Evolutionary conservation across 768 basidiomycete genomes (phyloP), one percentile per base, ranked within the genome.

Genomic region (Leccinum obscurum): DNA sequence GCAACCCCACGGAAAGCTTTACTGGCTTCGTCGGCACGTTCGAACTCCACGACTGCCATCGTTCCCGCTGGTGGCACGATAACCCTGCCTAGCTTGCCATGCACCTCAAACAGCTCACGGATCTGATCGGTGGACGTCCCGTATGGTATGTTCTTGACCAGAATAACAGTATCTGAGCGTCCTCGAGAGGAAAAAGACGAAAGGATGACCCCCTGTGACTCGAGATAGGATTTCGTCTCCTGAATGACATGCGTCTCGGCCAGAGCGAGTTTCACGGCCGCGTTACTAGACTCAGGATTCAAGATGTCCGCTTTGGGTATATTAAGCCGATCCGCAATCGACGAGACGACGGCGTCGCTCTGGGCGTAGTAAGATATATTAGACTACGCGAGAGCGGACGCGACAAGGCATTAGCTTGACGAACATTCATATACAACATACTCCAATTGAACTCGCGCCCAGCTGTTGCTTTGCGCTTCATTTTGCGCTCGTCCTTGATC

Each of bases 61-160:
- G 94, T 95, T 2, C 96, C 95, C 9, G 93, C 89, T 0, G 96
- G 95, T 1, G 96, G 95, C 0, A 98, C 83, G 4, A 97, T 74
- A 7, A 97, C 83, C 11, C 90, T 81, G 20, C 67, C 78, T 26
- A 96, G 75, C 57, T 79, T 76, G 4, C 95, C 95, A 66, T 94
- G 88, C 0, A 82, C 79, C 55, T 85, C 82, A 67, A 98, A 95
- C 52, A 98, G 72, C 60, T 87, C 87, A 24, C 83, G 83, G n/a
- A 98, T 85, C 63, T 92, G 85, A 17, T 85, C 82, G 0, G 78
- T 74, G 0, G 88, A 84, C 3, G 95, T 96, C 6, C 92, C 93
- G 68, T 90, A 96, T 0, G 97, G 96, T 50, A 99, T 93, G 75
- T 98, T 98, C 78, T 98, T 98, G 63, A 98, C 90, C 17, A 99